Evolutionary conservation across 495 filamentous ascomycete genomes (phyloP).

Genomic region (Oidiodendron maius): DNA sequence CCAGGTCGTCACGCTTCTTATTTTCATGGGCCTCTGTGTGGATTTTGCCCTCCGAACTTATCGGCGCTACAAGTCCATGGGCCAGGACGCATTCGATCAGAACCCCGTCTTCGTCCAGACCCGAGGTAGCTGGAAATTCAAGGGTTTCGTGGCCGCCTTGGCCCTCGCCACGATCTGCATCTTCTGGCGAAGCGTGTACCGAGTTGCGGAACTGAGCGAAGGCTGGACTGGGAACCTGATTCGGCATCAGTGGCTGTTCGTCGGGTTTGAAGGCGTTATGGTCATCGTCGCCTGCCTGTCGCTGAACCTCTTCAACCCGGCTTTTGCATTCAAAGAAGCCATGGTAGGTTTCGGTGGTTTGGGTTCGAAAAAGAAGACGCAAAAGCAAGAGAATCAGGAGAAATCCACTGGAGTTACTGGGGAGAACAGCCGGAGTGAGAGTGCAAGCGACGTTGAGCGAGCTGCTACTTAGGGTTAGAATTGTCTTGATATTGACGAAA

Average conservation of each 20-base stretch:
- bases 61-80: conserved; percentile 13
- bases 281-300: conserved; percentile 42
- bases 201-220: conserved; percentile 29
- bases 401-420: background rate
- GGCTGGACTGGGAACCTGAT: conserved; percentile 33
- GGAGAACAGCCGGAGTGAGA: conserved; percentile 1
- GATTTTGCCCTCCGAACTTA: conserved; percentile 10
- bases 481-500: too few relatives aligned
- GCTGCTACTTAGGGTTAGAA: too few relatives aligned
- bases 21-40: conserved; percentile 9
- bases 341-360: conserved; percentile 17
- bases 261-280: conserved; percentile 55
- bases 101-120: conserved; percentile 10
- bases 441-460: conserved; percentile 16
- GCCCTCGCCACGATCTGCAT: conserved; percentile 26
- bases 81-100: conserved; percentile 13
- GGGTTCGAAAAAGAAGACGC: conserved; percentile 12
- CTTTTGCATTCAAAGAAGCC: conserved; percentile 15
- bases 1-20: conserved; percentile 37
- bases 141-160: conserved; percentile 15
- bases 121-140: conserved; percentile 12
- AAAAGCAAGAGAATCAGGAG: conserved; percentile 2
- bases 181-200: conserved; percentile 30
- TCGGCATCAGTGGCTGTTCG: conserved; percentile 45
- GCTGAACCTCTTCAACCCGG: conserved; percentile 41